Percentiles rank a stretch among this genome's conserved stretches.
Conservation (phyloP, 2,329 filamentous ascomycete genomes). For the Ampelomyces quisqualis region DNA sequence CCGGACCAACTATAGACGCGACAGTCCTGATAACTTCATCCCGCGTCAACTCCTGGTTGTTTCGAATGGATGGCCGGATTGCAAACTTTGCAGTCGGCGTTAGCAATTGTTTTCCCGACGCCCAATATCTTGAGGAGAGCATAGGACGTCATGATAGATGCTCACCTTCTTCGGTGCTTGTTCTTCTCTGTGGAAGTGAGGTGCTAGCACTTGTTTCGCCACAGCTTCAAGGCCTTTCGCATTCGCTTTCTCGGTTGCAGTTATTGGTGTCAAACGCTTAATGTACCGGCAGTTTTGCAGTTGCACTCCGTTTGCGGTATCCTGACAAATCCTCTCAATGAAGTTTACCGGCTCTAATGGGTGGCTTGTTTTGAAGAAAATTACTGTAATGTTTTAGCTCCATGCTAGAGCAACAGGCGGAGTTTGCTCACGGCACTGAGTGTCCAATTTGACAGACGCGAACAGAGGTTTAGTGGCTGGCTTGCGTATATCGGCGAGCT, state of each 20-base stretch:
- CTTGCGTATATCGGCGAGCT: constrained; percentile 65
- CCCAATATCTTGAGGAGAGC: background rate
- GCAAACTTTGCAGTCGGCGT: constrained; percentile 64
- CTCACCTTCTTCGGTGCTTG: constrained; percentile 55
- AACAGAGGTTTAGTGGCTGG: constrained; percentile 53
- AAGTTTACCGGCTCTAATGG: constrained; percentile 62
- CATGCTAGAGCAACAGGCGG: background rate
- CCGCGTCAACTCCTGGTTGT: constrained; percentile 68
- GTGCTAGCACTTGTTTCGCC: constrained; percentile 61
- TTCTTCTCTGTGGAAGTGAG: constrained; percentile 61
- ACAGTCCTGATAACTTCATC: constrained; percentile 70
- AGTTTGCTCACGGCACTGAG: constrained; percentile 53
- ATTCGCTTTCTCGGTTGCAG: constrained; percentile 64
- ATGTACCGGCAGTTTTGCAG: constrained; percentile 59
- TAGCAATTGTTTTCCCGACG: constrained; percentile 11
- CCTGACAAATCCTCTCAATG: constrained; percentile 59
- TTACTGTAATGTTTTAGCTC: constrained; percentile 45
- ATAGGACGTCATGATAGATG: background rate
- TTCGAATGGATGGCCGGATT: constrained; percentile 77
- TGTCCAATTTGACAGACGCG: constrained; percentile 55
- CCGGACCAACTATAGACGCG: constrained; percentile 63
- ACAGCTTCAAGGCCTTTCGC: constrained; percentile 67
- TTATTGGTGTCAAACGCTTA: constrained; percentile 62
- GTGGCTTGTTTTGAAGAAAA: constrained; percentile 59
- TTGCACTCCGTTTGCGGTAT: constrained; percentile 53